These are phyloP conservation scores for Chlorella variabilis DNA, from an alignment of 163 green algal species.

Conservation along the genomic window DNA sequence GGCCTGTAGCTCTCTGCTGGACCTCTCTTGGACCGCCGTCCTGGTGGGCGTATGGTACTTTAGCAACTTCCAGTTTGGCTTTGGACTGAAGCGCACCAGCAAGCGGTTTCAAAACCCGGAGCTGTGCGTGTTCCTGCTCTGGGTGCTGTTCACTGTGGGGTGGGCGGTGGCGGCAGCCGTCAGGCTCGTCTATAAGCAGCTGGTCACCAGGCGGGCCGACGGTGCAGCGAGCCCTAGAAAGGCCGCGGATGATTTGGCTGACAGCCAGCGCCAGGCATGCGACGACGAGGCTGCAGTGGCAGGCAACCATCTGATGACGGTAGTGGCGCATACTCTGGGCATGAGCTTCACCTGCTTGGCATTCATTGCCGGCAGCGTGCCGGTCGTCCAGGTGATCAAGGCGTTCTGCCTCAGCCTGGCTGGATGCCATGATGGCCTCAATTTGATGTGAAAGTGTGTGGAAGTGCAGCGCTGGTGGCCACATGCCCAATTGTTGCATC, in stretches of 20 bases:
- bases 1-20: background rate
- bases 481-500: too few species aligned
- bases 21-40: background rate
- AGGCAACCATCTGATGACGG: background rate
- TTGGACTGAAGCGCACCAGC: background rate
- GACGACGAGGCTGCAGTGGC: background rate
- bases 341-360: slow-evolving; percentile 10
- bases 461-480: too few species aligned
- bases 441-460: too few species aligned
- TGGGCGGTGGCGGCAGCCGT: background rate
- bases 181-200: background rate
- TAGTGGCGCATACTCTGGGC: background rate
- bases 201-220: background rate
- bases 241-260: background rate
- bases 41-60: background rate
- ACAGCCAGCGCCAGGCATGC: background rate
- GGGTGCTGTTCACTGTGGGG: background rate
- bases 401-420: too few species aligned
- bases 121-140: background rate
- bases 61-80: slow-evolving; percentile 10
- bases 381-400: background rate
- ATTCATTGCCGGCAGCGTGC: background rate
- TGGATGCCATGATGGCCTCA: too few species aligned
- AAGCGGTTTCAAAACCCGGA: background rate
- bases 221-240: background rate